These are phyloP conservation scores for Cladosporium austrohemisphaericum DNA, from an alignment of 2,329 filamentous ascomycete genomes.

Conservation along the genomic window DNA sequence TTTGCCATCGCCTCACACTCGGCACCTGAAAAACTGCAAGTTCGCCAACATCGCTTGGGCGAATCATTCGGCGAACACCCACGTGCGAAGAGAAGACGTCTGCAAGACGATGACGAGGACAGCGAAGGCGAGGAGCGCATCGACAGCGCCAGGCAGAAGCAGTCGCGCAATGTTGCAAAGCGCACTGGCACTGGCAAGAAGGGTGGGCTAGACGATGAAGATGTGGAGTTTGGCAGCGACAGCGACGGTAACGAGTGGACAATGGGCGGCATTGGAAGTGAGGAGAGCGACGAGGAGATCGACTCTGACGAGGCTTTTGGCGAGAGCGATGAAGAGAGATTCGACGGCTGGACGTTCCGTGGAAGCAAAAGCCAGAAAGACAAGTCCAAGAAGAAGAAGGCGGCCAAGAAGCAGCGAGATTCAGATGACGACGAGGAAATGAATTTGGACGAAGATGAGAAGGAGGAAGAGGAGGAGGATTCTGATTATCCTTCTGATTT, in stretches of 20 bases:
- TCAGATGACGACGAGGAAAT: conserved; percentile 43
- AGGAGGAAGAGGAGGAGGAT: conserved; percentile 50
- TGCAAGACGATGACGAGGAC: conserved; percentile 49
- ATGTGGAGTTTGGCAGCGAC: conserved; percentile 72
- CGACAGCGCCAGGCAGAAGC: conserved; percentile 28
- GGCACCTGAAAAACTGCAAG: conserved; percentile 50
- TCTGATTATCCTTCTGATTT: conserved; percentile 62
- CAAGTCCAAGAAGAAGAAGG: conserved; percentile 47
- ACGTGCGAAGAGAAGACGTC: conserved; percentile 41
- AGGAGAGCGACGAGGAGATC: conserved; percentile 64
- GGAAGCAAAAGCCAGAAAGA: conserved; percentile 54
- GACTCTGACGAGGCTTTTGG: conserved; percentile 82
- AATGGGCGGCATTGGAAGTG: conserved; percentile 62
- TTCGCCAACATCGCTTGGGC: conserved; percentile 57
- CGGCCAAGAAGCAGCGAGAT: conserved; percentile 31
- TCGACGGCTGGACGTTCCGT: conserved; percentile 70
- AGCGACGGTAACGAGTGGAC: conserved; percentile 84
- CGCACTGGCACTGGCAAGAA: conserved; percentile 32
- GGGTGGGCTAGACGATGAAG: conserved; percentile 34
- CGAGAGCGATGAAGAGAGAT: conserved; percentile 80
- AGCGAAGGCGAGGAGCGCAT: conserved; percentile 47
- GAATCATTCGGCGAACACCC: conserved; percentile 41
- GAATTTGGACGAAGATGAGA: conserved; percentile 44
- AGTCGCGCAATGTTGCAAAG: conserved; percentile 30
- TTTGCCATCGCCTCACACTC: conserved; percentile 61